These are phyloP conservation scores for Catharanthus roseus DNA, from an alignment of 257 asterid genomes.

Conservation along the genomic window DNA sequence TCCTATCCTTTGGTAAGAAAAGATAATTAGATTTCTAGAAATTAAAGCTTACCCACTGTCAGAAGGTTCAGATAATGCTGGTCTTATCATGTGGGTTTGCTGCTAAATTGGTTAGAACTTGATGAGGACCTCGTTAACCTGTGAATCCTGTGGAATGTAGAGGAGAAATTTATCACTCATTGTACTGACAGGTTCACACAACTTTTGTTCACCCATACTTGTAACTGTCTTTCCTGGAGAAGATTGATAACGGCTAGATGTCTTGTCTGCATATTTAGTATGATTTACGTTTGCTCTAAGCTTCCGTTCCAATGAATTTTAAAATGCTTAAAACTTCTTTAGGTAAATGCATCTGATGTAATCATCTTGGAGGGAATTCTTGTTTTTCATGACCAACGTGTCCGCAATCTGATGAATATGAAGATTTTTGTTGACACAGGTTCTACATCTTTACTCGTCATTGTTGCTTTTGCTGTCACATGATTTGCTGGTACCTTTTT, in stretches of 20 bases:
- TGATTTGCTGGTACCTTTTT: neutral
- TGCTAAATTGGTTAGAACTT: neutral
- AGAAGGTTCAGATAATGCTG: neutral
- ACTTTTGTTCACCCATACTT: neutral
- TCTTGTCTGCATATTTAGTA: neutral
- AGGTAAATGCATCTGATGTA: constrained; percentile 98
- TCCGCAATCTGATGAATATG: constrained; percentile 94
- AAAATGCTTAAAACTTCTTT: neutral
- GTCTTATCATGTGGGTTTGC: neutral
- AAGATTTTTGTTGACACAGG: constrained; percentile 98
- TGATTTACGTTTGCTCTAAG: neutral
- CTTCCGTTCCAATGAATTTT: neutral
- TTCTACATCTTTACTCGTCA: constrained; percentile 27
- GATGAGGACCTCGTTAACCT: neutral
- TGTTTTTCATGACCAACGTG: constrained; percentile 89
- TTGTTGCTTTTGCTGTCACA: neutral
- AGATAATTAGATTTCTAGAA: neutral
- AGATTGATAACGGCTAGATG: neutral
- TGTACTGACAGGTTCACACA: neutral
- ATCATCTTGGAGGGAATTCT: constrained; percentile 97
- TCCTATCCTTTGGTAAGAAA: neutral
- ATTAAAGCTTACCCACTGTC: neutral
- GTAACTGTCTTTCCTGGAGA: neutral
- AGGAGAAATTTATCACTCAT: neutral
- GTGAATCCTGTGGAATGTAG: neutral